Evolutionary conservation across 768 basidiomycete species (phyloP).

Genomic region (Tylopilus vinaceipallidus): DNA sequence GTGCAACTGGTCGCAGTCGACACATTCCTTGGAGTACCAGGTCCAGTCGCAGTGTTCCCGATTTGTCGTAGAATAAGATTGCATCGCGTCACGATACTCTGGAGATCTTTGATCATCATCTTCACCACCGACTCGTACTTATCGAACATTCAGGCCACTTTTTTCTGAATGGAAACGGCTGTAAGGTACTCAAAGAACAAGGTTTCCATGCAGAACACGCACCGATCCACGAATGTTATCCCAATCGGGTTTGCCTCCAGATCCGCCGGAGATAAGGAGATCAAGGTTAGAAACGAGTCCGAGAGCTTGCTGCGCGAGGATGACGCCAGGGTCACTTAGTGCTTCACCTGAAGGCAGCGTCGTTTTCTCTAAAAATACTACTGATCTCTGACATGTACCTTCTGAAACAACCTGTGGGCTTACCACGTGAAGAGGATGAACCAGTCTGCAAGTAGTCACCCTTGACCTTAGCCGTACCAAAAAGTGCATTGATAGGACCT

Average conservation of each 20-base stretch:
- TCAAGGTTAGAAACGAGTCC: slow-evolving; percentile 7
- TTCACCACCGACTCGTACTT: slow-evolving; percentile 9
- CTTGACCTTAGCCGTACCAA: slow-evolving; percentile 11
- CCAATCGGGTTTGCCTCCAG: slow-evolving; percentile 15
- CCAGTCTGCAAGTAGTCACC: slow-evolving; percentile 12
- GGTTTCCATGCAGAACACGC: neutral
- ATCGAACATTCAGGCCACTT: slow-evolving; percentile 4
- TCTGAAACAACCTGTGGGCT: neutral
- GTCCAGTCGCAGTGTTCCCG: slow-evolving; percentile 12
- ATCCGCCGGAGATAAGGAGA: slow-evolving; percentile 14
- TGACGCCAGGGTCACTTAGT: slow-evolving; percentile 9
- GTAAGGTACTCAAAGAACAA: neutral
- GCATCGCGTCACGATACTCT: slow-evolving; percentile 17
- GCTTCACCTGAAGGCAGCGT: slow-evolving; percentile 11
- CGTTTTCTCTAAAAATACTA: neutral
- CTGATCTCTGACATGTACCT: too few relatives aligned
- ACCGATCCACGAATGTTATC: slow-evolving; percentile 13
- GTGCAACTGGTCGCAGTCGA: neutral
- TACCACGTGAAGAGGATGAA: neutral
- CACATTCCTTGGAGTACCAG: slow-evolving; percentile 15
- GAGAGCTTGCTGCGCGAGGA: slow-evolving; percentile 10
- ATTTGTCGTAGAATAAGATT: slow-evolving; percentile 20
- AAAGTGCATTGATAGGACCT: slow-evolving; percentile 12
- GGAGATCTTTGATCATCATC: slow-evolving; percentile 13
- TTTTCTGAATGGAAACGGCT: neutral